Conservation (phyloP, 2,329 filamentous ascomycete genomes). For the Stagonosporopsis chrysanthemi region DNA sequence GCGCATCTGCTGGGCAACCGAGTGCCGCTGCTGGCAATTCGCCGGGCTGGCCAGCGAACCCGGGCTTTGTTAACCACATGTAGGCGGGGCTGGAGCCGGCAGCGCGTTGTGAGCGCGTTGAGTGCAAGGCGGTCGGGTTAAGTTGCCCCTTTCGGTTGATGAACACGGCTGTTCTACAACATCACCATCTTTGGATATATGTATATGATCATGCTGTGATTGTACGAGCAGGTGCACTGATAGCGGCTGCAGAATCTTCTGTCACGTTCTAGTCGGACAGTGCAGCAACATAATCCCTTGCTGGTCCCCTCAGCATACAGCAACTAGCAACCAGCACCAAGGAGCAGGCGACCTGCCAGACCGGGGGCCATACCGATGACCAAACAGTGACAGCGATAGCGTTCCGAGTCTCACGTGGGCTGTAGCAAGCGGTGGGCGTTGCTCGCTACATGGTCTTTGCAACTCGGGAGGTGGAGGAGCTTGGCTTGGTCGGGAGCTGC, state of each 20-base stretch:
- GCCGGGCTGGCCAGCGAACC: slow-evolving; percentile 5
- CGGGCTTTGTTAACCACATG: slow-evolving; percentile 33
- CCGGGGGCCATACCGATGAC: slow-evolving; percentile 2
- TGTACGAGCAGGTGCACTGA: not conserved
- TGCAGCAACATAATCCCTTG: not conserved
- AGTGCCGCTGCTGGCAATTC: slow-evolving; percentile 21
- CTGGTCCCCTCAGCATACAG: not conserved
- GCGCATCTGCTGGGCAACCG: slow-evolving; percentile 5
- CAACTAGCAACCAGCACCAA: not conserved
- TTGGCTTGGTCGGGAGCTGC: slow-evolving; percentile 1
- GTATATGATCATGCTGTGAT: not conserved
- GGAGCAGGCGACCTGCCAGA: not conserved
- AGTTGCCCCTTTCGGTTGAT: slow-evolving; percentile 29
- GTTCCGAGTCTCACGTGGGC: not conserved
- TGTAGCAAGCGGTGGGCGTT: not conserved
- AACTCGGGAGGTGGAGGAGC: not conserved
- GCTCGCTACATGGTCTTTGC: not conserved
- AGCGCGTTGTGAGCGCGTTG: slow-evolving; percentile 16
- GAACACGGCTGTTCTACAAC: slow-evolving; percentile 13
- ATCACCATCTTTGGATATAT: slow-evolving; percentile 3
- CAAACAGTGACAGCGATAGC: not conserved
- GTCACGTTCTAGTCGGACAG: not conserved
- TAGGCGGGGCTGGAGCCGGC: slow-evolving; percentile 17
- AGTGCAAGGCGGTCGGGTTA: slow-evolving; percentile 22
- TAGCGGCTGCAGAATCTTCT: not conserved